Base-by-base conservation (phyloP, 306 rosid species). In the Citrullus amarus region DNA sequence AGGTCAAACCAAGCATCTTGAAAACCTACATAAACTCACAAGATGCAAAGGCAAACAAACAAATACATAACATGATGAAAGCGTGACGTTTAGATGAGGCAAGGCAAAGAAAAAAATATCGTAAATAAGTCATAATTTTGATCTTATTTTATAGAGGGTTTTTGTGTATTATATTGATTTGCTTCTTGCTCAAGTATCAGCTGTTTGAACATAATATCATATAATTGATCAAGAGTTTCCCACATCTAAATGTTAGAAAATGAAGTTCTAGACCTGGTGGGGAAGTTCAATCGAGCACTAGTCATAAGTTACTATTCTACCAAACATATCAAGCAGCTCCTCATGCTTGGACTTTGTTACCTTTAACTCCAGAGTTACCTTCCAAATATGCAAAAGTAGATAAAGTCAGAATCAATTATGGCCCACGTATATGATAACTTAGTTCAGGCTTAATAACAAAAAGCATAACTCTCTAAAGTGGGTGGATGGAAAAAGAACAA, bases 351-450 rank as follows among this genome's bases (percentile, higher is more conserved):
- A 41, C 86, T 84, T 79, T 44, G 96, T 84, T 65, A 89, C 81
- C 82, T 84, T 79, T 46, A 89, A 82, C 90, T 92, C 97, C 88
- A 89, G 83, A 28, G 95, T 92, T 79, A 89, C 90, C 96, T 92
- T 80, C 36, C 77, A 84, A 75, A 76, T 39, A 74, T 15, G 80
- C 55, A 65, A 63, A 63, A 5, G 65, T 79, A 48, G 39, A 55
- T 72, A 63, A 70, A 2, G 38, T 48, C 58, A 71, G 41, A 58
- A 57, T 79, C 56, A 63, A 71, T 11, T 12, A 32, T 73, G 57
- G 13, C 69, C 59, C 80, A 43, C 25, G 12, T 18, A 43, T 9
- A 6, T 71, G 58, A 71, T 22, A 25, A 71, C 55, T 5, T 69
- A 43, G 13, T 20, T 62, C 71, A 65, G 22, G 55, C 55, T 6